Conservation (phyloP, 441 rosid species). For the Syzygium syzygioides region DNA sequence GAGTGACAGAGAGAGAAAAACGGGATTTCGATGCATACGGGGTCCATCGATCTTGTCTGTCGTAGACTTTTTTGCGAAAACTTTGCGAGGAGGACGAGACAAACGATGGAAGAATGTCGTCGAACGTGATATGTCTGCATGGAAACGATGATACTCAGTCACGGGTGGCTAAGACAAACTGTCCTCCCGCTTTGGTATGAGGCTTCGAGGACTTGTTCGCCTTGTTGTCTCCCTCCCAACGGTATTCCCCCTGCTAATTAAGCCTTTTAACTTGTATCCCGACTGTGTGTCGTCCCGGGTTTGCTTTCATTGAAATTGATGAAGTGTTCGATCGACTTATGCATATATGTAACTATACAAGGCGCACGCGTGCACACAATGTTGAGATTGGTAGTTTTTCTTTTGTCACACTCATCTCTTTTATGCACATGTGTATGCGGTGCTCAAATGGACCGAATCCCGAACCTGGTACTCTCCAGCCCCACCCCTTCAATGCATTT, state of each 20-base stretch:
- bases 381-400: too few relatives aligned
- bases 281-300: not conserved
- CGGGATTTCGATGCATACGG: not conserved
- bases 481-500: too few relatives aligned
- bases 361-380: fast-evolving
- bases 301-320: not conserved
- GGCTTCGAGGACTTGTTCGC: not conserved
- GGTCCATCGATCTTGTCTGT: not conserved
- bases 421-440: too few relatives aligned
- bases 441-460: too few relatives aligned
- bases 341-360: fast-evolving
- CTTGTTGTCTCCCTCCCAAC: not conserved
- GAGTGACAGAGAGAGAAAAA: not conserved
- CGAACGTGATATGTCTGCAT: not conserved
- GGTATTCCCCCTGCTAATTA: not conserved
- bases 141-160: not conserved
- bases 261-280: not conserved
- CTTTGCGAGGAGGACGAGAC: not conserved
- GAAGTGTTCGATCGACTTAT: fast-evolving
- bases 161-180: not conserved
- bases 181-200: not conserved
- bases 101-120: not conserved
- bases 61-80: not conserved
- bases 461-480: too few relatives aligned
- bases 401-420: too few relatives aligned